Evolutionary conservation across 192 early-diverging fungal species (phyloP).

Genomic region (Mortierella antarctica): DNA sequence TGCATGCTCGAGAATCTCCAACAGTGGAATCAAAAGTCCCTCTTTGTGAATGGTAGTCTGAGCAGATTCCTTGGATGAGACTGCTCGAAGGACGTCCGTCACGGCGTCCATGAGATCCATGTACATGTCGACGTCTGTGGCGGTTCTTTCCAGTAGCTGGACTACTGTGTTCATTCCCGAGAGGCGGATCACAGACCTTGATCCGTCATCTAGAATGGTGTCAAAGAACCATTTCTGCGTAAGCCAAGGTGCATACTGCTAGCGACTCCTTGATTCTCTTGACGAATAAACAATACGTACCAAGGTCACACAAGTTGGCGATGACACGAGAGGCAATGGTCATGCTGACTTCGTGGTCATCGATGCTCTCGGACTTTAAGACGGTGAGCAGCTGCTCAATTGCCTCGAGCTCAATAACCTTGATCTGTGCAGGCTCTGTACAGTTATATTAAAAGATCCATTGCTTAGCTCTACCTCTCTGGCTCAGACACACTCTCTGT

Average conservation of each 20-base stretch:
- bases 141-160: conserved; percentile 19
- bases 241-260: no score
- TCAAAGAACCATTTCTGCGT: background rate
- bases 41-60: conserved; percentile 53
- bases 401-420: conserved; percentile 38
- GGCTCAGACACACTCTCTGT: background rate
- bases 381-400: conserved; percentile 37
- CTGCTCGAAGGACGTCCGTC: conserved; percentile 29
- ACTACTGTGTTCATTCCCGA: conserved; percentile 16
- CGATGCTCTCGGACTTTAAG: conserved; percentile 23
- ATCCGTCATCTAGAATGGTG: conserved; percentile 26
- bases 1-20: conserved; percentile 58
- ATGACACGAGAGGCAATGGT: conserved; percentile 44
- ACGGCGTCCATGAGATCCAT: conserved; percentile 37
- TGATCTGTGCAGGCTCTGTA: conserved; percentile 57
- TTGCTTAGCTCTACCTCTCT: background rate
- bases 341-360: conserved; percentile 34
- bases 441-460: background rate
- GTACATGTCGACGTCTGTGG: conserved; percentile 22
- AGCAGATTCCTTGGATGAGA: conserved; percentile 43
- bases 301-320: conserved; percentile 36
- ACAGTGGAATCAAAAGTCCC: conserved; percentile 40
- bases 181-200: conserved; percentile 39
- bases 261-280: background rate
- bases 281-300: background rate